Conservation (phyloP, 2,329 filamentous ascomycete genomes). For the Canariomyces notabilis region DNA sequence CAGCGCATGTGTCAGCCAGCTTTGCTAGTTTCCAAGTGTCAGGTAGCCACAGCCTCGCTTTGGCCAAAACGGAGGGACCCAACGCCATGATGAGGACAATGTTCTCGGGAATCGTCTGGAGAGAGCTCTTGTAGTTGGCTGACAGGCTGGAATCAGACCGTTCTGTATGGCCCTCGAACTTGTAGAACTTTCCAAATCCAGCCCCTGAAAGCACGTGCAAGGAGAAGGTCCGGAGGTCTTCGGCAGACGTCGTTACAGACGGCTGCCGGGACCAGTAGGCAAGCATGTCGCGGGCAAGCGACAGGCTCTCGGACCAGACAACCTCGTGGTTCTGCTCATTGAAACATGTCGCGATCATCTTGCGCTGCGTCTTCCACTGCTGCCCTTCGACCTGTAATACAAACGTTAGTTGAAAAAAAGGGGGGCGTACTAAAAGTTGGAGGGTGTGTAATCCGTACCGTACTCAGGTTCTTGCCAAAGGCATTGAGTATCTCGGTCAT, state of each 20-base stretch:
- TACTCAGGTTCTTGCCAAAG: conserved; percentile 21
- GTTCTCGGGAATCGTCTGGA: no score
- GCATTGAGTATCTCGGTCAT: conserved; percentile 18
- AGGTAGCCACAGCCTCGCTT: conserved; percentile 50
- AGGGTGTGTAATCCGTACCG: no score
- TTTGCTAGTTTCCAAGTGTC: conserved; percentile 32
- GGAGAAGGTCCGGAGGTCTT: conserved; percentile 28
- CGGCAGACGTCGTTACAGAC: conserved; percentile 20
- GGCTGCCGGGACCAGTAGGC: conserved; percentile 25
- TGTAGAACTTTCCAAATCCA: conserved; percentile 29
- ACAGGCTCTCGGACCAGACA: conserved; percentile 28
- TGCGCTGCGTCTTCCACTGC: conserved; percentile 26
- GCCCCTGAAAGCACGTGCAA: conserved; percentile 27
- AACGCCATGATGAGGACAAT: conserved; percentile 28
- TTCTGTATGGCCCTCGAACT: conserved; percentile 27
- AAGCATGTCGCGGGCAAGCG: conserved; percentile 26
- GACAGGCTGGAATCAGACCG: conserved; percentile 11
- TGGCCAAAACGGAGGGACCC: conserved; percentile 25
- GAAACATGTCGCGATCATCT: conserved; percentile 25
- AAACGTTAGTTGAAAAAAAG: no score
- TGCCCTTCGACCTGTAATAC: no score
- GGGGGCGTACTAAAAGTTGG: conserved; percentile 14
- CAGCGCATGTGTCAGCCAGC: conserved; percentile 23
- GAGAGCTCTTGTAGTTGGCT: conserved; percentile 26
- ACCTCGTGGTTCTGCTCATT: conserved; percentile 28